phyloP scores from a whole-genome alignment of 192 early-diverging fungal species.

The Entomortierella lignicola region DNA sequence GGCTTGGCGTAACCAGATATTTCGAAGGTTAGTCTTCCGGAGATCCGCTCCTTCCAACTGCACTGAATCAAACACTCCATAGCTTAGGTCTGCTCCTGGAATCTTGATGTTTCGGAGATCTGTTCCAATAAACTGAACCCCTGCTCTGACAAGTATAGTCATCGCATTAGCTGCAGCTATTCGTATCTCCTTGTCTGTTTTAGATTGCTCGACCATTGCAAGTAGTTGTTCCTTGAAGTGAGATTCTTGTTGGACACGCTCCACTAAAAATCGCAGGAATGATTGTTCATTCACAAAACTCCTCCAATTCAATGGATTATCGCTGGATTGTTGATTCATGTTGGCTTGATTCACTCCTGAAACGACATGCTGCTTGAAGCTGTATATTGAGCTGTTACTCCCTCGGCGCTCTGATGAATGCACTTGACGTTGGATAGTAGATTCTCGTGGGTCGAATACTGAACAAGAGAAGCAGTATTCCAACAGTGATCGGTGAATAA shows the following conservation, averaged over 20 bases:
- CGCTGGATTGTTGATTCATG: neutral
- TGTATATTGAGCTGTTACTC: neutral
- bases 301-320: neutral
- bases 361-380: neutral
- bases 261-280: neutral
- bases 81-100: neutral
- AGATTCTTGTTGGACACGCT: neutral
- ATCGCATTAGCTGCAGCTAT: neutral
- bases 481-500: too few species aligned
- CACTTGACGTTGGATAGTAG: neutral
- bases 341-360: neutral
- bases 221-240: neutral
- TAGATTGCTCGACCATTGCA: neutral
- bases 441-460: too few species aligned
- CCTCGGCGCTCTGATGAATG: neutral
- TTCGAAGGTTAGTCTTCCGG: neutral
- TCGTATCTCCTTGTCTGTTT: neutral
- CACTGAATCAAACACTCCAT: neutral
- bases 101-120: neutral
- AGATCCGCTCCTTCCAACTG: neutral
- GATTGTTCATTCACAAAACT: neutral
- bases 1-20: neutral
- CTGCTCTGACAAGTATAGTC: too few species aligned
- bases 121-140: too few species aligned
- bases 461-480: too few species aligned